Evolutionary conservation across 75 land plant species (phyloP).

Genomic region (Azolla pinnata): DNA sequence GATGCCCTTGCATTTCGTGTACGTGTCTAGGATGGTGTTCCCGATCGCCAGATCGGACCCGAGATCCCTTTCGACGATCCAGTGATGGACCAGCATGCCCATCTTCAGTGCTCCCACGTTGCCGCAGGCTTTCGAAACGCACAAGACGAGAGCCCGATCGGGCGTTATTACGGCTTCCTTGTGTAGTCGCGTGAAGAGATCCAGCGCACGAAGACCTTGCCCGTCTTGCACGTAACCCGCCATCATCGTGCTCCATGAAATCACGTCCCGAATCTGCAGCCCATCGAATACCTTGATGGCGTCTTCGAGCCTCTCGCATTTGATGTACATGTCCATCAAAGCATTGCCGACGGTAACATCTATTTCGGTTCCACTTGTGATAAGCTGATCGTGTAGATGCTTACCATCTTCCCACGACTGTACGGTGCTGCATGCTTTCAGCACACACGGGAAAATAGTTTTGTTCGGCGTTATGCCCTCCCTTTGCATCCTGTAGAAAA

Average conservation of each 20-base stretch:
- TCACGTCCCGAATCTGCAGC: constrained; percentile 17
- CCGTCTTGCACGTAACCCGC: constrained; percentile 33
- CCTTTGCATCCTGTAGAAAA: constrained; percentile 35
- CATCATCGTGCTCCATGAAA: constrained; percentile 37
- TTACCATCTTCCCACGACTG: constrained; percentile 14
- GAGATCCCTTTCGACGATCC: not conserved
- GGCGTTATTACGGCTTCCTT: constrained; percentile 23
- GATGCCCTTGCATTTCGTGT: constrained; percentile 8
- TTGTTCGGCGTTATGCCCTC: constrained; percentile 30
- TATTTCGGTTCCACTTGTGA: constrained; percentile 14
- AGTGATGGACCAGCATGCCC: constrained; percentile 23
- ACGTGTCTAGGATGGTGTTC: constrained; percentile 15
- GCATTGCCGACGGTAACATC: constrained; percentile 31
- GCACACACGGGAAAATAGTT: constrained; percentile 39
- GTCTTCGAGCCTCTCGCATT: constrained; percentile 18
- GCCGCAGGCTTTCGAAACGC: constrained; percentile 46
- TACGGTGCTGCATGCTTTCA: constrained; percentile 39
- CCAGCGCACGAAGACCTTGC: constrained; percentile 19
- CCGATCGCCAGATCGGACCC: constrained; percentile 2
- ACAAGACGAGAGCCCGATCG: constrained; percentile 44
- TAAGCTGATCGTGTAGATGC: constrained; percentile 17
- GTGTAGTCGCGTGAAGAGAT: constrained; percentile 47
- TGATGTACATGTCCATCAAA: constrained; percentile 37
- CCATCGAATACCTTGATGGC: constrained; percentile 15
- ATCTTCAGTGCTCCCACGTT: constrained; percentile 12